Conservation (phyloP, 306 rosid genomes). For the Styphnolobium japonicum region DNA sequence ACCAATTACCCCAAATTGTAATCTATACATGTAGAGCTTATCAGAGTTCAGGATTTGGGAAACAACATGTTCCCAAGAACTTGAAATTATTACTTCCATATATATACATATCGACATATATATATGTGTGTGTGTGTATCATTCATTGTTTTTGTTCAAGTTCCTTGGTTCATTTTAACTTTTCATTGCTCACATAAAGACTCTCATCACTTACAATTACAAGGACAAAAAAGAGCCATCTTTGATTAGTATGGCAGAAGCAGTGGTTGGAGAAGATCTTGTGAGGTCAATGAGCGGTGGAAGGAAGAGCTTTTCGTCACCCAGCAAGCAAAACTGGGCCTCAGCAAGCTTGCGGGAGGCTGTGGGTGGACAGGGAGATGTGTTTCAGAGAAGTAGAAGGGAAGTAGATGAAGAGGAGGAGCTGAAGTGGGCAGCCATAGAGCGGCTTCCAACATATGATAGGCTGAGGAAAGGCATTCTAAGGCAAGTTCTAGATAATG, state of each 20-base stretch:
- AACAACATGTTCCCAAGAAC: not conserved
- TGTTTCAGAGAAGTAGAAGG: conserved; percentile 33
- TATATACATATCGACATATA: not conserved
- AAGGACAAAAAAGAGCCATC: not conserved
- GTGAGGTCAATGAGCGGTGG: conserved; percentile 26
- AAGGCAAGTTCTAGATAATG: conserved; percentile 57
- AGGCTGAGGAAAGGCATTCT: conserved; percentile 60
- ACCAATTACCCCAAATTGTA: not conserved
- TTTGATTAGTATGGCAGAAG: conserved; percentile 20
- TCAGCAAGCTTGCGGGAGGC: conserved; percentile 21
- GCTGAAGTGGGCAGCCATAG: conserved; percentile 71
- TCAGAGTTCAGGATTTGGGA: not conserved
- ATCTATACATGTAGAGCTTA: not conserved
- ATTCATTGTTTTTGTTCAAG: not conserved
- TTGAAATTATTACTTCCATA: not conserved
- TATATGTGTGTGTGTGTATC: not conserved
- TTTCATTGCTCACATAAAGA: not conserved
- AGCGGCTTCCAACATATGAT: conserved; percentile 82
- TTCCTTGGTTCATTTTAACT: not conserved
- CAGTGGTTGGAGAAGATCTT: conserved; percentile 11
- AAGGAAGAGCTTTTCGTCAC: conserved; percentile 25
- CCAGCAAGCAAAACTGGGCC: conserved; percentile 18
- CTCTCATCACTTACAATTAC: not conserved
- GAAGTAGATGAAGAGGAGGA: conserved; percentile 66
- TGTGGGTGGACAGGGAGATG: not conserved